Base-by-base conservation (phyloP, 148 eudicot species). In the Polygonum maritimum region DNA sequence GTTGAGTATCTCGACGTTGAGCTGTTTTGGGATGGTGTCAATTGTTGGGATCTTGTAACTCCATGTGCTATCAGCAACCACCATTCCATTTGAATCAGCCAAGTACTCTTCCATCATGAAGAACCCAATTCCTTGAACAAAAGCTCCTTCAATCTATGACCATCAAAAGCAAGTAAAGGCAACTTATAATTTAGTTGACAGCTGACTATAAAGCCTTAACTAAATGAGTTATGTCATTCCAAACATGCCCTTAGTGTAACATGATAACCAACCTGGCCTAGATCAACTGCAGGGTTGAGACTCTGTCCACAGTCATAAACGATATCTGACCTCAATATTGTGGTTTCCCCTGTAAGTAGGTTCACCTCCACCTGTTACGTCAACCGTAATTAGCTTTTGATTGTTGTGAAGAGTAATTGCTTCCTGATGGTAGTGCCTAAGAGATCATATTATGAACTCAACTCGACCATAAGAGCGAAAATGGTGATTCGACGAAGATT, bases 291-390 rank as follows among this genome's bases (percentile, higher is more conserved):
- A 74, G 99, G 99, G 78, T 95, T 92, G 82, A 95, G 79, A 82
- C 96, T 90, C 82, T 90, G 94, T 31, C 99, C 99, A 44, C 99
- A 95, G 69, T 95, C 99, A 73, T 95, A 95, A 18, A 92, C 79
- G 75, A 95, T 88, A 85, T 95, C 97, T 26, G 96, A 74, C 71
- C 82, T 87, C 83, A 90, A 75, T 47, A 90, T 88, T 80, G 75
- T 79, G 57, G 96, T 95, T 85, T 88, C 97, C 60, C 99, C 99
- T 0, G 99, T 90, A 48, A 92, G 85, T 63, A 89, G 85, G 83
- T 95, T 83, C 44, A 95, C 81, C 86, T 92, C 97, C 33, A 90
- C 98, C 98, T 94, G 88, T 71, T 60, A 78, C 11, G 6, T 44
- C 9, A 44, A 7, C 7, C 7, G 2, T 6, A 19, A 19, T 19